A percentile compares a stretch with the other conserved stretches of the same genome.
phyloP scores from a whole-genome alignment of 179 eudicot genomes.

The Beta macrorhiza region DNA sequence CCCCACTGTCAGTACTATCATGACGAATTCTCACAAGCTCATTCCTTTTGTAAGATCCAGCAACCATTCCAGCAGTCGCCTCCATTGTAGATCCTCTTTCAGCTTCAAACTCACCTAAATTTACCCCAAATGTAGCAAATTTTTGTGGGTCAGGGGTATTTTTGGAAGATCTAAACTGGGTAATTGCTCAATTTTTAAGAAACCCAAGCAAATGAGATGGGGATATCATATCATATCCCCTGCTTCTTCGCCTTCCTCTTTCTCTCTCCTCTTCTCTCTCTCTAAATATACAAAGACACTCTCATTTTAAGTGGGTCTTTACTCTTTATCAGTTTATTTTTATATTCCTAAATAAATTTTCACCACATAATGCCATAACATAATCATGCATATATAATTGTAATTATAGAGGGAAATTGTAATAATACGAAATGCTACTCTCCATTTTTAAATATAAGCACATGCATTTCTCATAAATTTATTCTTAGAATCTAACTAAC shows the following conservation, averaged over 20 bases:
- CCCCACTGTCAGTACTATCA: slow-evolving; percentile 85
- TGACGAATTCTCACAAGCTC: slow-evolving; percentile 90
- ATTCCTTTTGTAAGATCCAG: slow-evolving; percentile 90
- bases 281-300: neutral
- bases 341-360: neutral
- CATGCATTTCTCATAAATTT: too few relatives aligned
- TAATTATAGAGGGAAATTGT: too few relatives aligned
- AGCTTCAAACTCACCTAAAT: slow-evolving; percentile 5
- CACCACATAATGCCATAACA: too few relatives aligned
- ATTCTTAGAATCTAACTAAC: too few relatives aligned
- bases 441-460: too few relatives aligned
- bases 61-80: slow-evolving; percentile 85
- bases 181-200: slow-evolving; percentile 26
- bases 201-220: slow-evolving; percentile 26
- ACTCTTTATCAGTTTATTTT: slow-evolving; percentile 13
- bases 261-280: slow-evolving; percentile 3
- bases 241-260: slow-evolving; percentile 31
- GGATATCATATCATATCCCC: slow-evolving; percentile 20
- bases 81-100: slow-evolving; percentile 47
- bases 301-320: slow-evolving; percentile 5
- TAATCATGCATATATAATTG: too few relatives aligned
- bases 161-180: slow-evolving; percentile 34
- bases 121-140: neutral
- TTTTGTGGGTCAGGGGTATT: slow-evolving; percentile 19
- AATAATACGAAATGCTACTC: too few relatives aligned